Evolutionary conservation across 2,329 filamentous ascomycete species (phyloP), one percentile per base, ranked within the genome.

Genomic region (Aspergillus uvarum): DNA sequence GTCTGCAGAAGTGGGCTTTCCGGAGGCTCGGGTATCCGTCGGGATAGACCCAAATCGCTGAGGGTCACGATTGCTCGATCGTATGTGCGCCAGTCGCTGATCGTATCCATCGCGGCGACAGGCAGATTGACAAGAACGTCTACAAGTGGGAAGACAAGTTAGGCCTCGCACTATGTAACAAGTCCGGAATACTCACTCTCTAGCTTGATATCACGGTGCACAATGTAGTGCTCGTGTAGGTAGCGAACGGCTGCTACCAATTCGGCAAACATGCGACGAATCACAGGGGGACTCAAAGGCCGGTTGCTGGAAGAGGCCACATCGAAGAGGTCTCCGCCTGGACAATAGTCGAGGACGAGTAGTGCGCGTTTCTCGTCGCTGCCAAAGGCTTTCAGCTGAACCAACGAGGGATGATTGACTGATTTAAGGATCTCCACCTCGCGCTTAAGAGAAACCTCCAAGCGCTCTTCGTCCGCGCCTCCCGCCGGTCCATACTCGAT

Each of bases 141-240:
- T 96, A 71, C 49, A 31, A 51, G 68, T 65, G 55, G 56, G 22
- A 14, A 49, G 6, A 32, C 31, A n/a, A 53, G 19, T 32, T 61
- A 57, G 59, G 56, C n/a, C 21, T 38, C 22, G 58, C 10, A 8
- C 31, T n/a, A 49, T 32, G 6, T 3, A 50, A 31, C 7, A 48
- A 35, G n/a, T 14, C 29, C 32, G n/a, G 2, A n/a, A 32, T 12
- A 82, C 88, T 78, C 84, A 95, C 91, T 99, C 82, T 99, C 95
- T 60, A 99, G 87, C 79, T 99, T 99, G 77, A 99, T 96, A 76
- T 99, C 95, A 61, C 95, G 87, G 74, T 99, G 95, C 56, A 98
- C 94, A 72, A 99, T 96, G 67, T 86, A 88, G 68, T 90, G 82
- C 56, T 86, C 81, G 76, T 99, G 95, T 52, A 99, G 81, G 78